These are phyloP conservation scores for Suillus decipiens DNA, from an alignment of 768 basidiomycete species.

Conservation along the genomic window DNA sequence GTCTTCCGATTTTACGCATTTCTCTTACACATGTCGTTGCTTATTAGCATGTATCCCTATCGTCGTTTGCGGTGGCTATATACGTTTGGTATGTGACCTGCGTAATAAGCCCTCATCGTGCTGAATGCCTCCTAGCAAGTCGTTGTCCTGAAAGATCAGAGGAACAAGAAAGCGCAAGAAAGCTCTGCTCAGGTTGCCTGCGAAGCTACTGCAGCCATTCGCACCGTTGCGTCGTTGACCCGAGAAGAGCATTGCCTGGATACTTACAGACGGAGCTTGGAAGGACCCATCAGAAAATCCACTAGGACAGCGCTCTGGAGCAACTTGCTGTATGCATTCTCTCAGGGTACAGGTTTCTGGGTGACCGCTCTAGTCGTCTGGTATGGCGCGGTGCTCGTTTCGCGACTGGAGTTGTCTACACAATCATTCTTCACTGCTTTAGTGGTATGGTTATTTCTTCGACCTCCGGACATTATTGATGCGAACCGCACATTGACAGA, in stretches of 20 bases:
- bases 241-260: conserved; percentile 78
- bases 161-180: conserved; percentile 80
- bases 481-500: conserved; percentile 38
- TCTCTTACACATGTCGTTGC: not conserved
- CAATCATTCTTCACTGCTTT: conserved; percentile 80
- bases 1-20: not conserved
- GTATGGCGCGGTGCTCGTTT: conserved; percentile 58
- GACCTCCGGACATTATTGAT: not conserved
- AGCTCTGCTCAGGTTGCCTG: conserved; percentile 85
- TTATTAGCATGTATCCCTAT: conserved; percentile 64
- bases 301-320: conserved; percentile 65
- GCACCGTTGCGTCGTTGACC: conserved; percentile 87
- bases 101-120: not conserved
- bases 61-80: conserved; percentile 72
- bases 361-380: conserved; percentile 33
- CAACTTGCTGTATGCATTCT: conserved; percentile 67
- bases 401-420: conserved; percentile 51
- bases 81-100: conserved; percentile 61
- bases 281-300: conserved; percentile 65
- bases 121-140: conserved; percentile 49
- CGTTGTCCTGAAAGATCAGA: conserved; percentile 84
- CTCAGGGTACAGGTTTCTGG: conserved; percentile 75
- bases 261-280: conserved; percentile 68
- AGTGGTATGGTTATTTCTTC: conserved; percentile 52
- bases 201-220: conserved; percentile 87